Evolutionary conservation across 1,284 basidiomycete species (phyloP), one percentile per base, ranked within the genome.

Genomic region (Moniliophthora roreri): DNA sequence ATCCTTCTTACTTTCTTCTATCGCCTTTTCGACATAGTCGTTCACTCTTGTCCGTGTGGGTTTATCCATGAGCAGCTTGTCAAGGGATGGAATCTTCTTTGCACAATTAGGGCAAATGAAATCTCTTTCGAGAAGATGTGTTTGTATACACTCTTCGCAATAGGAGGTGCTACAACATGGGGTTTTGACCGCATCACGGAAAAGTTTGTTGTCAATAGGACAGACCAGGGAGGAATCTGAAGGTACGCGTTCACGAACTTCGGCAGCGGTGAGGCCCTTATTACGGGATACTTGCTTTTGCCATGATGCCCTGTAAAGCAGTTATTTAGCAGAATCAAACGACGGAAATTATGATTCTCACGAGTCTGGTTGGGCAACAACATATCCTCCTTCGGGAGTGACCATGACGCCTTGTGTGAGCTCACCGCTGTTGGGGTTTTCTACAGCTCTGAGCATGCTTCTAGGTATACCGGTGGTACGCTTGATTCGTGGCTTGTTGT

Each of bases 381-480:
- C 95, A 70, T 95, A 98, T 45, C 93, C 93, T 59, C 95, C 95
- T 65, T 98, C 95, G 1, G 95, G 93, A 1, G 95, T 98, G 56
- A 98, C 89, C 95, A 98, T 98, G 49, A 97, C 86, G 45, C 94
- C 94, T 61, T 87, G 85, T 1, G 83, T 82, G 28, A 91, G 77
- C 51, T 87, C 85, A 34, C 84, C 87, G 53, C 79, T 83, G 23
- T 79, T 82, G 2, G 94, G 91, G 56, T 89, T 90, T 58, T 98
- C 95, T 20, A 99, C 94, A 1, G 94, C 91, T 72, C 97, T 96
- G 51, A 99, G 77, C 83, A 99, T 98, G 65, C 92, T 96, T 59
- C 95, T 86, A 8, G 97, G 97, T 57, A 97, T 97, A 73, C 97
- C 97, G 3, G 97, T 99, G 2, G 97, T 98, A 50, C 97, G 85